A percentile compares a stretch with the other conserved stretches of the same genome.
phyloP scores from a whole-genome alignment of 331 rosid species.

The Acacia concinna region DNA sequence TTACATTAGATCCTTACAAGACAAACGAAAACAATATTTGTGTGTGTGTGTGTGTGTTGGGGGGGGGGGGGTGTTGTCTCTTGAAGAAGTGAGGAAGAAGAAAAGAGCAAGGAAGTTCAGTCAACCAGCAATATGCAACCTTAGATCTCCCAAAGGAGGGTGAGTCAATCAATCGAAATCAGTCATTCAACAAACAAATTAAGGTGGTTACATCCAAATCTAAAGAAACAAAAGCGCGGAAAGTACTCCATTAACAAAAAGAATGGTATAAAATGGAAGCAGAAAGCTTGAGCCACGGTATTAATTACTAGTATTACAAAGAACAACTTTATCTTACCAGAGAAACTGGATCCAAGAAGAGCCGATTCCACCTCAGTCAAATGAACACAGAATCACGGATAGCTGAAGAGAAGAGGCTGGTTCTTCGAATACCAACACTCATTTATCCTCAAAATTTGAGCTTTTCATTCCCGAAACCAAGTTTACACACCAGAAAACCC shows the following conservation, averaged over 20 bases:
- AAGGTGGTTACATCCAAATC: slow-evolving; percentile 17
- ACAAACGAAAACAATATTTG: too few relatives aligned
- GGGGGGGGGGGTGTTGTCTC: not conserved
- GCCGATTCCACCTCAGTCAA: slow-evolving; percentile 25
- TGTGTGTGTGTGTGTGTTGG: too few relatives aligned
- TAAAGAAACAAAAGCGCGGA: slow-evolving; percentile 29
- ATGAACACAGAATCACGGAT: slow-evolving; percentile 28
- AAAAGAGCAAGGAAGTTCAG: slow-evolving; percentile 30
- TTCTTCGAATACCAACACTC: slow-evolving; percentile 34
- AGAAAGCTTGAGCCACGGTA: not conserved
- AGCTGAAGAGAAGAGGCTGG: slow-evolving; percentile 32
- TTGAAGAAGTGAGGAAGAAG: slow-evolving; percentile 26
- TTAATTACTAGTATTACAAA: not conserved
- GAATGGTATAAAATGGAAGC: slow-evolving; percentile 20
- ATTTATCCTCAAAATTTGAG: slow-evolving; percentile 41
- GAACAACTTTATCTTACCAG: slow-evolving; percentile 41
- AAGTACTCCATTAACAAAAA: slow-evolving; percentile 19
- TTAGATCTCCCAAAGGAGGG: slow-evolving; percentile 37
- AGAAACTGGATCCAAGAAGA: slow-evolving; percentile 59
- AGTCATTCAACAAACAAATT: slow-evolving; percentile 1
- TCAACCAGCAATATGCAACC: slow-evolving; percentile 18
- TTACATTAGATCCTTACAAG: too few relatives aligned
- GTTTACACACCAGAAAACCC: not conserved
- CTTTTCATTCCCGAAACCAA: slow-evolving; percentile 17
- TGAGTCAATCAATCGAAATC: slow-evolving; percentile 19